Conservation (phyloP, 78 protist genomes). For the Pelomyxa schiedti region DNA sequence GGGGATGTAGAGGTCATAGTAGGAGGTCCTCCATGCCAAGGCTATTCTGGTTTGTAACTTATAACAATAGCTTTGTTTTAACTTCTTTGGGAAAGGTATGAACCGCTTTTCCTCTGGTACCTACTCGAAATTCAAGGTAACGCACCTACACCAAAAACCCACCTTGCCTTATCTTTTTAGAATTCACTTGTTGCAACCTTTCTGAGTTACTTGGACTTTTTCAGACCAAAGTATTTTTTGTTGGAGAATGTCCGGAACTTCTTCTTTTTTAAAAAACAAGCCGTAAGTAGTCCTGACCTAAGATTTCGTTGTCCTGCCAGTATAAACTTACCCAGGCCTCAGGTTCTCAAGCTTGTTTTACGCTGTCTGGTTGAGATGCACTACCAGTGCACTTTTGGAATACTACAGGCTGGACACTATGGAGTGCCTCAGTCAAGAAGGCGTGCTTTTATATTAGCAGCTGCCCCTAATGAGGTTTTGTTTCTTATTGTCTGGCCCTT, state of each 20-base stretch:
- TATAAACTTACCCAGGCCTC: too few relatives aligned
- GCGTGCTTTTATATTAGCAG: not conserved
- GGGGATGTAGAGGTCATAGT: not conserved
- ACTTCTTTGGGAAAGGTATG: too few relatives aligned
- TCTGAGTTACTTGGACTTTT: not conserved
- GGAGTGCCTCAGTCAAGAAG: slow-evolving; percentile 4
- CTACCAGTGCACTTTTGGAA: not conserved
- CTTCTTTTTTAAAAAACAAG: not conserved
- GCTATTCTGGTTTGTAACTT: too few relatives aligned
- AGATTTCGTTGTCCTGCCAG: too few relatives aligned
- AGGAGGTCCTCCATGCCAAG: slow-evolving; percentile 13
- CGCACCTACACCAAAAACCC: too few relatives aligned
- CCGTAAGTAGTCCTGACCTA: too few relatives aligned
- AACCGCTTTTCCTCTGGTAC: not conserved
- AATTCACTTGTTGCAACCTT: not conserved
- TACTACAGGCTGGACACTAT: not conserved
- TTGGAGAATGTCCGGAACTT: not conserved
- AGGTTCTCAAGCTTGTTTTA: not conserved
- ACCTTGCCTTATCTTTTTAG: not conserved
- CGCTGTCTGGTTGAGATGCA: not conserved
- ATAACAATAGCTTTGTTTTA: too few relatives aligned
- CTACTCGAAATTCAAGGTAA: not conserved
- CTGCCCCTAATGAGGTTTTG: not conserved
- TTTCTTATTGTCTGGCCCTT: too few relatives aligned
- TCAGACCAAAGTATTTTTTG: not conserved